Evolutionary conservation across 208 protist genomes (phyloP).

Genomic region (Leishmania braziliensis): DNA sequence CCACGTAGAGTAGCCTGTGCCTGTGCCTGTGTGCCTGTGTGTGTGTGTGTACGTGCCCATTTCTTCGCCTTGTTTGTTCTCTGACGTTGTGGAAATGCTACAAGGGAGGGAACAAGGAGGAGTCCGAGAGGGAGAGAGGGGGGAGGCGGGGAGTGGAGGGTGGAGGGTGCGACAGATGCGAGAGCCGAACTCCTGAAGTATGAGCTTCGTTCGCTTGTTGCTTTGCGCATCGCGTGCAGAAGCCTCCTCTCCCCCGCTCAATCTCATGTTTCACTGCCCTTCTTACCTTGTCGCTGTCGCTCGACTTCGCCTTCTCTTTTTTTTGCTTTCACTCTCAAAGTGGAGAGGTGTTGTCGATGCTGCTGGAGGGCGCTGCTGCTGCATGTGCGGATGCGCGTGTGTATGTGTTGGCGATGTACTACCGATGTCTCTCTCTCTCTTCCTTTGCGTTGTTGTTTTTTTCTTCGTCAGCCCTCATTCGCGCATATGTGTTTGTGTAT

Average conservation of each 20-base stretch:
- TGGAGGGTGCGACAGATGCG: too few relatives aligned
- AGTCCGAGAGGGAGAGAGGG: neutral
- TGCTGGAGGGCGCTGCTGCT: conserved; percentile 2
- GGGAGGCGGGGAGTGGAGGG: neutral
- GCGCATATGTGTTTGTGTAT: neutral
- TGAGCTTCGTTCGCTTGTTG: neutral
- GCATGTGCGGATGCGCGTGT: neutral
- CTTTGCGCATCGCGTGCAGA: neutral
- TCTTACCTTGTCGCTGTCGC: neutral
- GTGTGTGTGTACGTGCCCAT: too few relatives aligned
- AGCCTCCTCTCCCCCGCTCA: neutral
- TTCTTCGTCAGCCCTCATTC: neutral
- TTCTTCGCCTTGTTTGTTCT: neutral
- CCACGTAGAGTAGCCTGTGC: too few relatives aligned
- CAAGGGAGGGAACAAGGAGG: neutral
- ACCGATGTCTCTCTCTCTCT: neutral
- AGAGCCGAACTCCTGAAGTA: neutral
- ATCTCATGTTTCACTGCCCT: neutral
- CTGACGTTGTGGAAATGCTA: neutral
- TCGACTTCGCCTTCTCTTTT: neutral
- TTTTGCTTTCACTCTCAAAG: neutral
- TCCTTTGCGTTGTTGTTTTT: neutral
- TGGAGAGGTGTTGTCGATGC: neutral
- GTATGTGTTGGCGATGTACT: neutral
- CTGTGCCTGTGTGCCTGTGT: neutral